Evolutionary conservation across 805 yeast species (phyloP).

Genomic region (Candida glaebosa): DNA sequence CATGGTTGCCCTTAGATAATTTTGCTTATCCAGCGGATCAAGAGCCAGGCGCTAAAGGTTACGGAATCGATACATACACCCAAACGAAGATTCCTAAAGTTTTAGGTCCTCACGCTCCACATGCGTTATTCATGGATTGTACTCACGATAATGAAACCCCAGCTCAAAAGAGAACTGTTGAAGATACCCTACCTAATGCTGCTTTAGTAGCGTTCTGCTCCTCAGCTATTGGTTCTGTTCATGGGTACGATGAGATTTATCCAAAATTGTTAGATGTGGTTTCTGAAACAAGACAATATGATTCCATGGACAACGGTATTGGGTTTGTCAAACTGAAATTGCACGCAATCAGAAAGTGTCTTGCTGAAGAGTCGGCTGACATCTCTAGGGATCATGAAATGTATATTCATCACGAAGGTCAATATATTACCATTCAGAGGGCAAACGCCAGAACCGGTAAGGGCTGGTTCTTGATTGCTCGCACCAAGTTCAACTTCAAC

Average conservation of each 20-base stretch:
- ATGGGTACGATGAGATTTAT: constrained; percentile 91
- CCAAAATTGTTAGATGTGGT: constrained; percentile 82
- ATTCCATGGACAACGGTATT: constrained; percentile 53
- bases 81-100: constrained; percentile 68
- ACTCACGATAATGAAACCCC: constrained; percentile 96
- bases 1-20: constrained; percentile 74
- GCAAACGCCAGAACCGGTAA: constrained; percentile 77
- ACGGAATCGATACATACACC: constrained; percentile 39
- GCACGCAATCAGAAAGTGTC: constrained; percentile 52
- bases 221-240: constrained; percentile 90
- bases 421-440: constrained; percentile 86
- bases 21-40: constrained; percentile 61
- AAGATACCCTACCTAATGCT: constrained; percentile 92
- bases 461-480: constrained; percentile 86
- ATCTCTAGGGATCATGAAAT: constrained; percentile 64
- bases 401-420: constrained; percentile 93
- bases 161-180: constrained; percentile 82
- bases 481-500: constrained; percentile 62
- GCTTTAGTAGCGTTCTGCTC: constrained; percentile 91
- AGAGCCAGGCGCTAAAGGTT: constrained; percentile 24
- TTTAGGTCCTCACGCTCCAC: constrained; percentile 72
- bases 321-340: constrained; percentile 63
- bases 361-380: constrained; percentile 59
- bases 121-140: constrained; percentile 95
- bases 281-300: constrained; percentile 64